Evolutionary conservation across 2,329 filamentous ascomycete species (phyloP).

Genomic region (Exserohilum turcica): DNA sequence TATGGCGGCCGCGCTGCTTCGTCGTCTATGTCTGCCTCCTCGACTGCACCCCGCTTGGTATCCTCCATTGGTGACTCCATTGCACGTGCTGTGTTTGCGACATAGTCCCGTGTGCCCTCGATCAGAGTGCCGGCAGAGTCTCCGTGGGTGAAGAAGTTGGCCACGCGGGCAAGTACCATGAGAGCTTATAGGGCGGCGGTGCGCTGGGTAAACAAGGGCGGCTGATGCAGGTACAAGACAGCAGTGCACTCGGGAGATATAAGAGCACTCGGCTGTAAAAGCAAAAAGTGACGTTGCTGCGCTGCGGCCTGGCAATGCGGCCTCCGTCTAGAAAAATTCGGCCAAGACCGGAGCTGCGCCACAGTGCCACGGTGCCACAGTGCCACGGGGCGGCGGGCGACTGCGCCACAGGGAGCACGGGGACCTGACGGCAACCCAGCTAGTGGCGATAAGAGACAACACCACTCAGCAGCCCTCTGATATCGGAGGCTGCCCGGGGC

Average conservation of each 20-base stretch:
- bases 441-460: slow-evolving; percentile 1
- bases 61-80: slow-evolving; percentile 28
- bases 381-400: slow-evolving; percentile 4
- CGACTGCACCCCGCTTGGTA: slow-evolving; percentile 20
- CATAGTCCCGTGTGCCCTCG: slow-evolving; percentile 45
- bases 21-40: slow-evolving; percentile 41
- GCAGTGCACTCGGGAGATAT: slow-evolving; percentile 4
- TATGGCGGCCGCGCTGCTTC: slow-evolving; percentile 56
- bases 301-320: slow-evolving; percentile 21
- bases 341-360: slow-evolving; percentile 34
- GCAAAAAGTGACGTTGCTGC: slow-evolving; percentile 32
- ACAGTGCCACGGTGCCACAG: slow-evolving; percentile 3
- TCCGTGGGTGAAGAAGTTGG: slow-evolving; percentile 52
- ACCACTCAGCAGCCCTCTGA: background rate
- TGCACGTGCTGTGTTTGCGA: slow-evolving; percentile 29
- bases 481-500: background rate
- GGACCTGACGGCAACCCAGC: slow-evolving; percentile 22
- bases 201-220: background rate
- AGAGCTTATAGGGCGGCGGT: slow-evolving; percentile 35
- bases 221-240: background rate
- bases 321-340: slow-evolving; percentile 32
- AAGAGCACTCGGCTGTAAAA: slow-evolving; percentile 5
- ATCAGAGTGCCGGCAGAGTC: slow-evolving; percentile 40
- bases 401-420: slow-evolving; percentile 18
- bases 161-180: slow-evolving; percentile 58